Conservation (phyloP, 257 asterid genomes). For the Lycium barbarum region DNA sequence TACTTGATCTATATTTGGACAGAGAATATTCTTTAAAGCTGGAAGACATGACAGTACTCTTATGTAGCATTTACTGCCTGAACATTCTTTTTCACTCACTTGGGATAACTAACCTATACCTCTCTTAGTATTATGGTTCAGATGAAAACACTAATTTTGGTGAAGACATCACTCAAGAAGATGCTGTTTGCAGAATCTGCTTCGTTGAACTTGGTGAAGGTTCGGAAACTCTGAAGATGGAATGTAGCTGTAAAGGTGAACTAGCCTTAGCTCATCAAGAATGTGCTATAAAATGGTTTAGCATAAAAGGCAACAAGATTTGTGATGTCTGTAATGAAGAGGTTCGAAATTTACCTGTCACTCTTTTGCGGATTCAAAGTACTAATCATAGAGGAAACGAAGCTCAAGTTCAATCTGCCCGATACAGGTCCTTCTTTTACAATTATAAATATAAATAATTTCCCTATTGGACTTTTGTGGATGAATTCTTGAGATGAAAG, state of each 20-base stretch:
- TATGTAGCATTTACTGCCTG: slow-evolving; percentile 8
- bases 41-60: not conserved
- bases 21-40: not conserved
- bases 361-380: slow-evolving; percentile 74
- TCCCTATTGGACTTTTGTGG: not conserved
- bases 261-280: slow-evolving; percentile 95
- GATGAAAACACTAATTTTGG: slow-evolving; percentile 56
- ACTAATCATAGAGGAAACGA: slow-evolving; percentile 50
- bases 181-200: slow-evolving; percentile 95
- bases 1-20: not conserved
- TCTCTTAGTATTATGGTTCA: slow-evolving; percentile 50
- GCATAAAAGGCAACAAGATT: slow-evolving; percentile 90
- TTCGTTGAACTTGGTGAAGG: slow-evolving; percentile 83
- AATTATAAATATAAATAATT: not conserved
- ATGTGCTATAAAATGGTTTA: slow-evolving; percentile 95
- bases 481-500: not conserved
- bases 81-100: not conserved
- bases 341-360: slow-evolving; percentile 85
- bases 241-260: slow-evolving; percentile 94
- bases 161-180: slow-evolving; percentile 87
- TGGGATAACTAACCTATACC: slow-evolving; percentile 37
- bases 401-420: slow-evolving; percentile 48
- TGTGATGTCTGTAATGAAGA: slow-evolving; percentile 94
- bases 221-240: slow-evolving; percentile 83
- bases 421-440: slow-evolving; percentile 57